phyloP scores from a whole-genome alignment of 2,329 filamentous ascomycete genomes.

The Harringtonia aguacate region DNA sequence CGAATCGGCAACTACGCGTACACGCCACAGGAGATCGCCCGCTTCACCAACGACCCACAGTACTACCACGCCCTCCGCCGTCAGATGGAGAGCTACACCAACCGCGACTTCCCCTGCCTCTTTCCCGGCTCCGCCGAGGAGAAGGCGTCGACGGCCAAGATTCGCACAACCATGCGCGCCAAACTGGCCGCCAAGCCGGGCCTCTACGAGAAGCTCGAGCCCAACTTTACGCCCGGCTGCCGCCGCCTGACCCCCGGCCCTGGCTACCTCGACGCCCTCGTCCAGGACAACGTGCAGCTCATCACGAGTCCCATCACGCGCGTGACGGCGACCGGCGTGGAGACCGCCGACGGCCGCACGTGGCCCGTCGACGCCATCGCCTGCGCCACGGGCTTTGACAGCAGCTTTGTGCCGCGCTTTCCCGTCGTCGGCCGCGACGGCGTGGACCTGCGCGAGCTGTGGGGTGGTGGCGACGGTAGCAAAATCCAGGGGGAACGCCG shows the following conservation, averaged over 20 bases:
- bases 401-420: conserved; percentile 38
- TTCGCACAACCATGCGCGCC: conserved; percentile 36
- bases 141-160: conserved; percentile 24
- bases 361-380: conserved; percentile 42
- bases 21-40: conserved; percentile 6
- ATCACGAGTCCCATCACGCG: conserved; percentile 31
- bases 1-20: conserved; percentile 29
- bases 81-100: conserved; percentile 4
- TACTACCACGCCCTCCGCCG: not conserved
- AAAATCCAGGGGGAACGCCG: too few species aligned
- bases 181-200: conserved; percentile 32
- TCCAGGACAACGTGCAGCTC: conserved; percentile 34
- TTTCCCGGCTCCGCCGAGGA: conserved; percentile 28
- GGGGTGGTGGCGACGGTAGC: too few species aligned
- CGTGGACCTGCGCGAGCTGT: conserved; percentile 37
- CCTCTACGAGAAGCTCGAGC: conserved; percentile 39
- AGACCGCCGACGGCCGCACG: conserved; percentile 31
- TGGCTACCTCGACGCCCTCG: conserved; percentile 35
- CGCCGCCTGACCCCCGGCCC: conserved; percentile 38
- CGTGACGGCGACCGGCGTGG: conserved; percentile 34
- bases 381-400: conserved; percentile 45
- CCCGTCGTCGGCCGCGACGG: conserved; percentile 36
- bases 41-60: not conserved
- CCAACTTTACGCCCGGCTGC: conserved; percentile 34
- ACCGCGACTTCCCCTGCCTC: conserved; percentile 15